phyloP scores from a whole-genome alignment of 441 rosid genomes.

The Mallotus japonicus region DNA sequence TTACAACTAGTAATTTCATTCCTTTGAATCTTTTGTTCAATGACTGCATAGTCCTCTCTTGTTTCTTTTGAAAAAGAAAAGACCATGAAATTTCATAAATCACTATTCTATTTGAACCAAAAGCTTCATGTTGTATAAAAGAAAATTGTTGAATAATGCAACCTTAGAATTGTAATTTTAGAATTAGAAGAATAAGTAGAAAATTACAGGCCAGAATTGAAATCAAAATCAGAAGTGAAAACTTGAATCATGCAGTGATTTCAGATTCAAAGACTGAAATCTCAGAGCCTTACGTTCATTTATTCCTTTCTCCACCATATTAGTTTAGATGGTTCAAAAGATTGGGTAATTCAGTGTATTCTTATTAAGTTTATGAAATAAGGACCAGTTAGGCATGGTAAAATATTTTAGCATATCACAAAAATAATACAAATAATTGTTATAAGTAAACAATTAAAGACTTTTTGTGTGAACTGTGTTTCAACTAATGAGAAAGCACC shows the following conservation, averaged over 20 bases:
- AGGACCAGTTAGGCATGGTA: no score
- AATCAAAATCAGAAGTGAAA: no score
- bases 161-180: background rate
- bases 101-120: constrained; percentile 1
- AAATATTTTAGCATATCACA: background rate
- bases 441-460: background rate
- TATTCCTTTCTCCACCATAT: background rate
- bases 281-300: constrained; percentile 1
- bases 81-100: background rate
- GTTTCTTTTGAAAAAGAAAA: background rate
- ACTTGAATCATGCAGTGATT: background rate
- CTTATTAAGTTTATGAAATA: background rate
- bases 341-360: background rate
- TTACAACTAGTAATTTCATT: background rate
- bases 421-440: background rate
- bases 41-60: background rate
- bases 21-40: background rate
- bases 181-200: background rate
- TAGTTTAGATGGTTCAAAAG: background rate
- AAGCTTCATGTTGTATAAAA: background rate
- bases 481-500: background rate
- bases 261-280: background rate
- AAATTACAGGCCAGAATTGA: background rate
- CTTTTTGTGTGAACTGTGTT: background rate
- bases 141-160: background rate